phyloP scores from a whole-genome alignment of 192 early-diverging fungal genomes.

The Entomortierella parvispora region DNA sequence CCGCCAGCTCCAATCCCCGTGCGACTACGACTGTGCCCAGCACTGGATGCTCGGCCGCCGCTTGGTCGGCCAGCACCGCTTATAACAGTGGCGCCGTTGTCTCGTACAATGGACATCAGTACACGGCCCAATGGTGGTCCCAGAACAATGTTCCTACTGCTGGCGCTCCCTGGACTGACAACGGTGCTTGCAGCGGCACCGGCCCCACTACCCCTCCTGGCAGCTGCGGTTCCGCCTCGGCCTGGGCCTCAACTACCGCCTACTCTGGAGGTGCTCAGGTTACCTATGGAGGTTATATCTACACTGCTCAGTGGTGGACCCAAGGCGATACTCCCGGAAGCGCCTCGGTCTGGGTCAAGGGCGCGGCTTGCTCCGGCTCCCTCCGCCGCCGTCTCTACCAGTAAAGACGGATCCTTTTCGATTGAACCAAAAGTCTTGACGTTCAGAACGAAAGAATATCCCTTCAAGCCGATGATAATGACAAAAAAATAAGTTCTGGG shows the following conservation, averaged over 20 bases:
- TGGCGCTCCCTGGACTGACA: slow-evolving; percentile 48
- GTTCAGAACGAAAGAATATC: not conserved
- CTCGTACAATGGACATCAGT: slow-evolving; percentile 59
- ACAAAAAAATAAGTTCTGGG: not conserved
- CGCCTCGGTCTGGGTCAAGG: slow-evolving; percentile 27
- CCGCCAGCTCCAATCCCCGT: no score
- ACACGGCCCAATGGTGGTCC: slow-evolving; percentile 55
- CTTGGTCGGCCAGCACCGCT: slow-evolving; percentile 31
- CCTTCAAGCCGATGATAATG: not conserved
- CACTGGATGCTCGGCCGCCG: slow-evolving; percentile 50
- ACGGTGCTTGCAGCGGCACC: slow-evolving; percentile 50
- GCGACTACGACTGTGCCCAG: slow-evolving; percentile 18
- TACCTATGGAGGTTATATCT: slow-evolving; percentile 42
- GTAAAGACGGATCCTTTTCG: slow-evolving; percentile 3
- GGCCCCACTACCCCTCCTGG: slow-evolving; percentile 10
- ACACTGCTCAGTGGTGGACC: slow-evolving; percentile 59
- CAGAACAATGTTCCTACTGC: slow-evolving; percentile 38
- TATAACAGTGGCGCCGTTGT: slow-evolving; percentile 53
- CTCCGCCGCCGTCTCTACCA: slow-evolving; percentile 35
- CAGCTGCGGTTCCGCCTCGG: slow-evolving; percentile 33
- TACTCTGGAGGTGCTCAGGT: slow-evolving; percentile 50
- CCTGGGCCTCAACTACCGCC: slow-evolving; percentile 30
- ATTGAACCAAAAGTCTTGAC: no score
- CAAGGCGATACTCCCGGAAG: slow-evolving; percentile 49
- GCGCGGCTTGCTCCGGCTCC: slow-evolving; percentile 20